Evolutionary conservation across 768 basidiomycete genomes (phyloP), one percentile per base, ranked within the genome.

Genomic region (Fomitopsis serialis): DNA sequence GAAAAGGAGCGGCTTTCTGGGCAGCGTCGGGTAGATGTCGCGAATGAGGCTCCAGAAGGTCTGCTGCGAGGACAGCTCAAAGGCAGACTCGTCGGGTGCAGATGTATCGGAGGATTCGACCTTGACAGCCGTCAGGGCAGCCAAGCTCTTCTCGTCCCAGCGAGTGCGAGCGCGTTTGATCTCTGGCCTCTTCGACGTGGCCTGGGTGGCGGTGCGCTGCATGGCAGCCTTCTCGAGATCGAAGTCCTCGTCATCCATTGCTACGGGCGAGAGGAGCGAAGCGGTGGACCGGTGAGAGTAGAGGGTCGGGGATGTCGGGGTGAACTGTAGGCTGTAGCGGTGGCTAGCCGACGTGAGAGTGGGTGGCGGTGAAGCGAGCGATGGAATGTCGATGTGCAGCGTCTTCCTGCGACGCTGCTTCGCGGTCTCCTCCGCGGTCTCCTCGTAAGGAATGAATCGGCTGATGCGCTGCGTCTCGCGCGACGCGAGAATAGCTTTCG

Each of bases 1-100:
- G 64, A 82, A 61, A 54, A 97, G 68, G 42, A 90, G 57, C 3
- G 76, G 74, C 62, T 95, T 97, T 64, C 78, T 66, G 0, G 94
- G 93, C 24, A 97, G 71, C 0, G 81, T 81, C 2, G 86, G 87
- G 65, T 82, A 85, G 55, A 86, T 74, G 7, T 68, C 70, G 53
- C 78, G 77, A 15, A 87, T 58, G 22, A 84, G 76, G 0, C 62
- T 55, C 68, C 75, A 74, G 60, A 85, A 75, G 6, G 74, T 62
- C 24, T 56, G 51, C 37, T 58, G 49, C 23, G 34, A 60, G 44
- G 32, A 59, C 55, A 44, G 58, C 59, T 48, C 61, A 37, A 65
- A 61, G 66, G 54, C 43, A 58, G 63, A 40, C 60, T 63, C n/a
- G 11, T 34, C 58, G 43, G 63, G 48, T 4, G 45, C 48, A 17